Conservation (phyloP, 305 asterid genomes). For the Fraxinus dipetala region DNA sequence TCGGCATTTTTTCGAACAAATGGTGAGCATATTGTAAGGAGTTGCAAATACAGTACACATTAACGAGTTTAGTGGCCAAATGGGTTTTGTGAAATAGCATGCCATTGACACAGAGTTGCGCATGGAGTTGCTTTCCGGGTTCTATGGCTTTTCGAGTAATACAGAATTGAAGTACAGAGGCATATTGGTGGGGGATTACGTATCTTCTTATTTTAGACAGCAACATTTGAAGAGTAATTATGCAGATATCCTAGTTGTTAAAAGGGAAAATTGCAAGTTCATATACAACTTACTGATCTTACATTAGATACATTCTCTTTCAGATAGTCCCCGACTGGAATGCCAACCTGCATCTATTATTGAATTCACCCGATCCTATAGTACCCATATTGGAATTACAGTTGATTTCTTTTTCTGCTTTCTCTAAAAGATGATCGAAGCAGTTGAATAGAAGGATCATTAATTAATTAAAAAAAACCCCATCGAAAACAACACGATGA, state of each 20-base stretch:
- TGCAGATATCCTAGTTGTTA: background rate
- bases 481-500: background rate
- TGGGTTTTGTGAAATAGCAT: slow-evolving; percentile 22
- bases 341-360: background rate
- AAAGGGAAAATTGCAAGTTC: background rate
- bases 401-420: background rate
- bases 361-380: background rate
- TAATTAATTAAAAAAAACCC: background rate
- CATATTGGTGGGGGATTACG: slow-evolving; percentile 23
- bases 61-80: slow-evolving; percentile 53
- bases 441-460: background rate
- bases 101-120: slow-evolving; percentile 41
- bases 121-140: slow-evolving; percentile 63
- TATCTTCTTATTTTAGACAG: background rate
- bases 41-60: slow-evolving; percentile 45
- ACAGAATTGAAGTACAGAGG: slow-evolving; percentile 44
- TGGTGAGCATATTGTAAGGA: slow-evolving; percentile 40
- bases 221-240: slow-evolving; percentile 1
- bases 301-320: background rate
- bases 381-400: background rate
- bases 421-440: too few species aligned
- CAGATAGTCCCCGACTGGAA: background rate
- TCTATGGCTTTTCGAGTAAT: slow-evolving; percentile 36
- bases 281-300: background rate
- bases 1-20: slow-evolving; percentile 58